Percentiles rank a stretch among this genome's conserved stretches.
These are phyloP conservation scores for Camellia lanceoleosa DNA, from an alignment of 148 eudicot genomes.

Conservation along the genomic window DNA sequence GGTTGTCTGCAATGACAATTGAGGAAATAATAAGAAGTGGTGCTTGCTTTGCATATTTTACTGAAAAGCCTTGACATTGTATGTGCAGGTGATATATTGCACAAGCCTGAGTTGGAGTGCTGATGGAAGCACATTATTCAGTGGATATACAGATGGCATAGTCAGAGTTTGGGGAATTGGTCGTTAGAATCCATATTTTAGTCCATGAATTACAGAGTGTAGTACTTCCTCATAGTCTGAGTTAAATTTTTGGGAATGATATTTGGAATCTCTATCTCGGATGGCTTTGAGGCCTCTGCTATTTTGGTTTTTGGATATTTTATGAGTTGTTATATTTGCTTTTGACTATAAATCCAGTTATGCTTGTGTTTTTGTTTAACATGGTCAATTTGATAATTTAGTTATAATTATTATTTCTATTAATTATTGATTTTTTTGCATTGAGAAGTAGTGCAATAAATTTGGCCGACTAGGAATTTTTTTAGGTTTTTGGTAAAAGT, in stretches of 20 bases:
- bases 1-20: background rate
- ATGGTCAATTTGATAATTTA: no score
- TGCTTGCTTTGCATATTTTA: background rate
- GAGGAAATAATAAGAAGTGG: background rate
- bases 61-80: background rate
- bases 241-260: background rate
- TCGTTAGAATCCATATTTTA: slow-evolving; percentile 29
- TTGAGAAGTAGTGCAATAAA: no score
- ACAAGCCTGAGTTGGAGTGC: slow-evolving; percentile 78
- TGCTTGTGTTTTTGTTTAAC: background rate
- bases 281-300: background rate
- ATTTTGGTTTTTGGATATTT: slow-evolving; percentile 8
- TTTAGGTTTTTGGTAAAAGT: no score
- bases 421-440: no score
- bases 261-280: slow-evolving; percentile 5
- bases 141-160: slow-evolving; percentile 82
- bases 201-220: background rate
- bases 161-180: slow-evolving; percentile 65
- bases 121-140: slow-evolving; percentile 77
- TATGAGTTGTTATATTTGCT: background rate
- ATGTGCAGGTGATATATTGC: slow-evolving; percentile 63
- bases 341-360: background rate
- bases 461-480: no score
- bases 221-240: background rate
- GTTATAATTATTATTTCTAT: no score